Evolutionary conservation across 2,329 filamentous ascomycete genomes (phyloP), one percentile per base, ranked within the genome.

Genomic region (Penicillium sp.): DNA sequence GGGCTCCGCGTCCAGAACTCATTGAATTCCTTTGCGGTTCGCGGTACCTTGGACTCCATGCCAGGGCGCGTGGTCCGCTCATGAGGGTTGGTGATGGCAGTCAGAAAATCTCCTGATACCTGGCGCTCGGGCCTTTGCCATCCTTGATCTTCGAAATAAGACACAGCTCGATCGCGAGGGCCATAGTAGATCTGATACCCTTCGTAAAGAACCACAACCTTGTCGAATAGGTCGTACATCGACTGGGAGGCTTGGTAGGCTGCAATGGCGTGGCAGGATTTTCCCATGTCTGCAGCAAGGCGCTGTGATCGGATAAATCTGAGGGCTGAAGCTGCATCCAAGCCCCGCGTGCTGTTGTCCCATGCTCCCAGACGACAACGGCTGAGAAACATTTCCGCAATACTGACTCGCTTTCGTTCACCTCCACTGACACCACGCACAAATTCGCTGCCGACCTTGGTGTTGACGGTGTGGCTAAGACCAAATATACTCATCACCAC

Each of bases 111-210:
- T 5, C 82, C 85, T 0, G 84, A 87, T 0, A 86, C 89, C 67
- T 90, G 86, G 5, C 88, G 80, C 2, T 80, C 69, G 0, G 87
- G 86, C 60, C 88, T 90, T 31, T 80, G 70, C 80, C 85, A 91
- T 19, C 89, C 89, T 70, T 88, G 82, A 3, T 80, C 75, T 65
- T 89, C 84, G 58, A 92, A 91, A 73, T 84, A 91, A 0, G 66
- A 68, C 60, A 82, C 86, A 0, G 89, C 89, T 1, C 77, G 70
- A 2, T 65, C 66, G 0, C 84, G 82, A 0, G 82, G 81, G 0
- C 90, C 90, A 61, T 86, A 91, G 76, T 85, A 93, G 65, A 93
- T 90, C 67, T 91, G 82, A 0, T 85, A 82, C 0, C 89, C 89
- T 62, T 90, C 86, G 66, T 91, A 90, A 0, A 91, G 77, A 0